Evolutionary conservation across 148 eudicot species (phyloP), one percentile per base, ranked within the genome.

Genomic region (Nyssa sinensis): DNA sequence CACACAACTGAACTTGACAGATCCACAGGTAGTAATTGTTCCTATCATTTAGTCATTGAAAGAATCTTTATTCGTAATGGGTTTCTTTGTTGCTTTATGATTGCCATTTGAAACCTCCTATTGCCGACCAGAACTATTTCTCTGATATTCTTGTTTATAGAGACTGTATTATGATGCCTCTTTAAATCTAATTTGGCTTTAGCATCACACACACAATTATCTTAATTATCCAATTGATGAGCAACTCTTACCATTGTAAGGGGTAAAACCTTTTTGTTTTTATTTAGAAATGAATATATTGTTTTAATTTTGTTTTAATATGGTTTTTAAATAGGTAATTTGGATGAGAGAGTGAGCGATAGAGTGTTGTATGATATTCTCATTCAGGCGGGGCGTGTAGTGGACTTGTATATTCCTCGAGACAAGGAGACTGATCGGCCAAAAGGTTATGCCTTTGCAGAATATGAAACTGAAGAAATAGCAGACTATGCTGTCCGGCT

Each of bases 341-440:
- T 94, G 86, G 98, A 94, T 76, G 98, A 92, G 71, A 87, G 86
- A 81, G 97, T 94, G 28, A 85, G 77, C 34, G 97, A 94, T 19
- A 94, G 98, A 83, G 90, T 94, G 77, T 81, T 94, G 69, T 94
- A 92, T 75, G 98, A 94, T 81, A 92, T 94, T 65, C 92, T 94
- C 67, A 92, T 94, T 77, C 97, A 94, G 80, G 98, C 96, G 7
- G 98, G 98, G 25, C 92, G 91, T 17, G 88, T 94, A 24, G 90
- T 90, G 55, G 92, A 92, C 75, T 83, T 94, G 76, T 69, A 92
- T 81, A 86, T 94, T 73, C 98, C 98, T 59, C 82, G 90, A 68
- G 98, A 94, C 74, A 92, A 57, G 84, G 98, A 94, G 84, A 92
- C 97, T n/a, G 91, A 88, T 65, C 86, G 84, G 67, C 88, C 88